Evolutionary conservation across 2,329 filamentous ascomycete genomes (phyloP), one percentile per base, ranked within the genome.

Genomic region (Pyrenochaeta sp.): DNA sequence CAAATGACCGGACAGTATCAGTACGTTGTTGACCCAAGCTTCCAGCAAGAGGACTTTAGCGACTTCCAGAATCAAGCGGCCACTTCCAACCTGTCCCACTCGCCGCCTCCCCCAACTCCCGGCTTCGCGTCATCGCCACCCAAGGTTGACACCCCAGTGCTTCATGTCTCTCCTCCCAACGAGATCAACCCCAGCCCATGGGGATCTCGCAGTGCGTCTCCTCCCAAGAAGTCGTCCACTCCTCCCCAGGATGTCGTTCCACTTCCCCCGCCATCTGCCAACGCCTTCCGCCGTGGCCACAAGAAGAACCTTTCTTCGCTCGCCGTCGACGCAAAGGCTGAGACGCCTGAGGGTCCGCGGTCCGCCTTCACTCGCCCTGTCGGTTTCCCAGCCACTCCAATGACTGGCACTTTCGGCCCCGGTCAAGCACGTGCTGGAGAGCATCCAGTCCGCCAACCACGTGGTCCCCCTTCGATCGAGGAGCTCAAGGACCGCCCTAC

Each of bases 361-460:
- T 88, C 89, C 24, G 83, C 88, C 28, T 73, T 74, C 28, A 62
- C 67, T 13, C 76, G 75, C 28, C 69, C 72, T 5, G 72, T 74
- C 30, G 83, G 84, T 24, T 88, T 96, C 69, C 90, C 93, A 5
- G 78, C 85, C 24, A 93, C 90, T 6, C 91, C 90, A 2, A 75
- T 87, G 72, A 91, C 86, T 24, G 91, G 91, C 51, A 88, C 86
- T 6, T 97, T 97, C 65, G 94, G 91, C 32, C 94, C 94, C 44
- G 94, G 94, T 40, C 92, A 96, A 71, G 89, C 81, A 46, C 90
- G 94, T 68, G 91, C 91, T 65, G 94, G 94, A 58, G 94, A 97
- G 74, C 94, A 99, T 68, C 94, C 94, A 7, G 77, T 90, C 38
- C 91, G 94, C 46, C 94, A 99, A 74, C 94, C 94, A 38, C 90